Conservation (phyloP, 345 rosid species). For the Ricinus communis region DNA sequence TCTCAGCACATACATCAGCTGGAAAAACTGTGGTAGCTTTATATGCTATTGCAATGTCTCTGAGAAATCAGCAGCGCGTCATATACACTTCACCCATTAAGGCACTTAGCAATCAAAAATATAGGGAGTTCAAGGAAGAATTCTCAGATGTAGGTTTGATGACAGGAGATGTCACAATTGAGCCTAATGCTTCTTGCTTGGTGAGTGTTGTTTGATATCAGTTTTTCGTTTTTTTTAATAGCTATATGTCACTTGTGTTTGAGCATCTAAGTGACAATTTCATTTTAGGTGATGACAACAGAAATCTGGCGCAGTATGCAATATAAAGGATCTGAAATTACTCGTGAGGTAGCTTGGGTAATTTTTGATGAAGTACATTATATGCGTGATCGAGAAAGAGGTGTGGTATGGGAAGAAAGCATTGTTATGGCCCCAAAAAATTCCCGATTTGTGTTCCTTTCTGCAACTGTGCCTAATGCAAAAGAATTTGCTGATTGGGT, state of each 20-base stretch:
- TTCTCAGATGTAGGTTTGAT: slow-evolving; percentile 97
- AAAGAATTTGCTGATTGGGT: slow-evolving; percentile 99
- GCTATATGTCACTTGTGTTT: slow-evolving; percentile 2
- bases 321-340: slow-evolving; percentile 89
- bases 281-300: slow-evolving; percentile 90
- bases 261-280: slow-evolving; percentile 24
- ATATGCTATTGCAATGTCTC: slow-evolving; percentile 95
- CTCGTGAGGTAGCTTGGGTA: slow-evolving; percentile 96
- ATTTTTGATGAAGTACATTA: slow-evolving; percentile 98
- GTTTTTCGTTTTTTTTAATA: neutral
- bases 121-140: slow-evolving; percentile 93
- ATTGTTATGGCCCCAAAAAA: slow-evolving; percentile 98
- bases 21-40: slow-evolving; percentile 96
- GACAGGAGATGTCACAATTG: slow-evolving; percentile 98
- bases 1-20: slow-evolving; percentile 98
- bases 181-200: slow-evolving; percentile 93
- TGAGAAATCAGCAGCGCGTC: slow-evolving; percentile 82
- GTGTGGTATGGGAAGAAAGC: slow-evolving; percentile 99
- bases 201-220: slow-evolving; percentile 32
- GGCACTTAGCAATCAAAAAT: slow-evolving; percentile 96
- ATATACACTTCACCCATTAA: slow-evolving; percentile 95
- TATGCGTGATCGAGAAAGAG: slow-evolving; percentile 98
- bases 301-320: slow-evolving; percentile 99
- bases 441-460: slow-evolving; percentile 87
- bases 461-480: slow-evolving; percentile 98